phyloP scores from a whole-genome alignment of 345 rosid genomes.

The Cardamine occulta region DNA sequence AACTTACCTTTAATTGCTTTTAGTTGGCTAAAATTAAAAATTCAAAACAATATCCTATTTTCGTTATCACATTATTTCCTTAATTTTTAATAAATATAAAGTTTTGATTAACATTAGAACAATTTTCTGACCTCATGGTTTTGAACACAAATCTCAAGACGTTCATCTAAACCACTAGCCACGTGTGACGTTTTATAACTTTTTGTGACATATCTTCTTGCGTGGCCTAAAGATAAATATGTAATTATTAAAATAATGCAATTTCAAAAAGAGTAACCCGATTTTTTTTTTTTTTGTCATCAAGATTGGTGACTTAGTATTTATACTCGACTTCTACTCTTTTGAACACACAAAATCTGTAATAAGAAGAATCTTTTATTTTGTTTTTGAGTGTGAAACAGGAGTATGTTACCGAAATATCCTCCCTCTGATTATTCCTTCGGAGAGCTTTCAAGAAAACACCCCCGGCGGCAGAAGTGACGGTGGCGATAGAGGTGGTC shows the following conservation, averaged over 20 bases:
- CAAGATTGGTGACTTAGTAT: conserved; percentile 27
- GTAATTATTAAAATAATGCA: conserved; percentile 19
- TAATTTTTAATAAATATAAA: neutral
- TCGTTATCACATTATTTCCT: neutral
- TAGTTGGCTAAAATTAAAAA: neutral
- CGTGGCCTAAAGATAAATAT: conserved; percentile 34
- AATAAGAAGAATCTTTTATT: conserved; percentile 20
- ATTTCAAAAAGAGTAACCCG: neutral
- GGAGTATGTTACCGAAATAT: conserved; percentile 32
- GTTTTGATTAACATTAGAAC: conserved; percentile 17
- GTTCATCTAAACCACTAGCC: conserved; percentile 23
- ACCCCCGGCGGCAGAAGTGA: conserved; percentile 25
- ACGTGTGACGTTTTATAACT: conserved; percentile 30
- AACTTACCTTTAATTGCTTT: neutral
- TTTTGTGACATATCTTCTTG: conserved; percentile 27
- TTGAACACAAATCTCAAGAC: conserved; percentile 12
- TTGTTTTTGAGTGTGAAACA: neutral
- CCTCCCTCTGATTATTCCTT: conserved; percentile 22
- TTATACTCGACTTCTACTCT: conserved; percentile 39
- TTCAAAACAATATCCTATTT: conserved; percentile 6
- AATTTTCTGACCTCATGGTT: conserved; percentile 35
- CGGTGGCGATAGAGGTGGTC: conserved; percentile 30
- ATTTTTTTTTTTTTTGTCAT: neutral
- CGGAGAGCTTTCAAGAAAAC: conserved; percentile 14
- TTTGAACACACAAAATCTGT: conserved; percentile 9